Base-by-base conservation (phyloP, 768 basidiomycete genomes). In the Fomitopsis pulvina region DNA sequence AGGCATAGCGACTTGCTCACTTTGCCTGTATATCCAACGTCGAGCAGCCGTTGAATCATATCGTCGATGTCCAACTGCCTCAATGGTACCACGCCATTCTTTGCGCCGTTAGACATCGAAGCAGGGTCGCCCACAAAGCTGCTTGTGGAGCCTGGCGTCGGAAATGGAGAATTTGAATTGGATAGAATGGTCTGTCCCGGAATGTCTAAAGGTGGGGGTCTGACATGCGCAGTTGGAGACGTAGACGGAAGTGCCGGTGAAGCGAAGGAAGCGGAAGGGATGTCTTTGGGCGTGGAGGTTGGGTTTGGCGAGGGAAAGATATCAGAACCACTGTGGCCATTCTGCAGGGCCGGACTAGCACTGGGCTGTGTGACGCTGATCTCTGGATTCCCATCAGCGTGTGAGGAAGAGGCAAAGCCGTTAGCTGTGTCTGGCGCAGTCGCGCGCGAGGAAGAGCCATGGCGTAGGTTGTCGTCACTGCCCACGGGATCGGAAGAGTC, bases 1-100 rank as follows among this genome's bases (percentile, higher is more conserved):
- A 99, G 76, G 72, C 82, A 94, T 61, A 90, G 78, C 27, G 90
- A 89, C 68, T 96, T 98, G 75, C 87, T 92, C 57, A 97, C 89
- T 79, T 98, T 99, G 66, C 94, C 95, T 4, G 89, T 91, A 66
- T 98, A 99, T 3, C 95, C 96, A 6, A 96, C 92, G 59, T 97
- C 94, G 56, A 99, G 75, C 41, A 99, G 78, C 45, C 95, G 83
- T 63, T 88, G 85, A 62, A 99, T 98, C 89, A 98, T 96, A 67
- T 97, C 94, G 69, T 98, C 95, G 50, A 98, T 82, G 67, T 99
- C 96, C 59, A 97, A 75, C 41, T 79, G 81, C 63, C 77, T 82
- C 52, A 73, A 71, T 67, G 76, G 83, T 48, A 78, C 79, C 66
- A 80, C 84, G 56, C 78, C 79, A 66, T 80, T 83, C 56, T 70